These are phyloP conservation scores for Irpex lacteus DNA, from an alignment of 1,284 basidiomycete species.

Conservation along the genomic window DNA sequence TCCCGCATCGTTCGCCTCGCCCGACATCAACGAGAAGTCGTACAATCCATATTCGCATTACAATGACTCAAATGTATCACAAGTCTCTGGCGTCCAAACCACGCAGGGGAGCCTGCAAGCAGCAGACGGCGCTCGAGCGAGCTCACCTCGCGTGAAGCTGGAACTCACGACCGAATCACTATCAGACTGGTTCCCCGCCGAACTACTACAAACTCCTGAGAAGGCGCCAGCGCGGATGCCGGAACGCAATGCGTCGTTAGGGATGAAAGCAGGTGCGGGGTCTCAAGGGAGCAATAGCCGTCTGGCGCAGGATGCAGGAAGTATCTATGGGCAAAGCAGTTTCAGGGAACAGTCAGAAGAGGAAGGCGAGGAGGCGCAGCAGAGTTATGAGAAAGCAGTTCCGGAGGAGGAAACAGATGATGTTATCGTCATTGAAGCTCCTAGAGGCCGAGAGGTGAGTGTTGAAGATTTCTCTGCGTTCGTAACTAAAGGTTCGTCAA, in stretches of 20 bases:
- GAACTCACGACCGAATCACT: constrained; percentile 9
- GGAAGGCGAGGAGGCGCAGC: not conserved
- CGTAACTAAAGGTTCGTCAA: not conserved
- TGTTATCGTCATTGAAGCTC: constrained; percentile 14
- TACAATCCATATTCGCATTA: constrained; percentile 8
- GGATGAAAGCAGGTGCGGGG: not conserved
- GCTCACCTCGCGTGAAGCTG: constrained; percentile 13
- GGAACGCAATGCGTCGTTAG: constrained; percentile 10
- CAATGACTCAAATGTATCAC: constrained; percentile 1
- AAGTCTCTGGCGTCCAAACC: not conserved
- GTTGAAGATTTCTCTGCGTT: too few species aligned
- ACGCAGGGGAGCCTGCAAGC: not conserved
- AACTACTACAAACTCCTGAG: constrained; percentile 5
- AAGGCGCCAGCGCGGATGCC: constrained; percentile 4
- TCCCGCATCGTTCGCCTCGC: constrained; percentile 14
- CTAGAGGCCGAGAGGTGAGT: constrained; percentile 13
- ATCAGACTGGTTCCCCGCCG: constrained; percentile 15
- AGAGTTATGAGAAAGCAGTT: not conserved
- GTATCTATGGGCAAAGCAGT: not conserved
- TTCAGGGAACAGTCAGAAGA: not conserved
- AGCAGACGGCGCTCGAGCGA: not conserved
- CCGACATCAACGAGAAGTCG: constrained; percentile 8
- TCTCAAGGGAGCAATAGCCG: not conserved
- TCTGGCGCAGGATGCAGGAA: not conserved
- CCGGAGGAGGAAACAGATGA: constrained; percentile 8